phyloP scores from a whole-genome alignment of 139 green algal genomes.

The Spirogloea muscicola region DNA sequence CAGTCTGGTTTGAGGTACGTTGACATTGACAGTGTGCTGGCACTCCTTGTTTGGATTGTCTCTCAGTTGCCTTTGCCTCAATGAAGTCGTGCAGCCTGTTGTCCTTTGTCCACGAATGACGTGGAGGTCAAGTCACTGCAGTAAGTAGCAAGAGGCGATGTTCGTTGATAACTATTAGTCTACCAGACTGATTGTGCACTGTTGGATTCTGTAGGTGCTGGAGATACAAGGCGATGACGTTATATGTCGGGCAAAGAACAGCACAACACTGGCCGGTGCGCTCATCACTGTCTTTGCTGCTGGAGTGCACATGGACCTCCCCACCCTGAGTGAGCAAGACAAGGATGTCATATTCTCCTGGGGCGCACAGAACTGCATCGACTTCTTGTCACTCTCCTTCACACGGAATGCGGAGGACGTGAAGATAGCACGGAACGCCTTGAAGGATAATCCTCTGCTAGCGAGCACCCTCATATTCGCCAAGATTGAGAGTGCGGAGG shows the following conservation, averaged over 20 bases:
- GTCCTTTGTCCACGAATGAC: too few relatives aligned
- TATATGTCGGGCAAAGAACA: constrained; percentile 92
- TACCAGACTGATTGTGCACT: too few relatives aligned
- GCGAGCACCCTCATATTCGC: constrained; percentile 65
- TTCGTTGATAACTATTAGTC: too few relatives aligned
- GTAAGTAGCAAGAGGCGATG: too few relatives aligned
- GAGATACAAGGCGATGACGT: constrained; percentile 26
- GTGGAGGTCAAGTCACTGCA: too few relatives aligned
- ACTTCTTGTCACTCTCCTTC: constrained; percentile 98
- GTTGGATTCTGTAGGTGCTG: constrained; percentile 33
- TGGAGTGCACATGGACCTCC: constrained; percentile 63
- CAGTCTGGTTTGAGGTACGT: constrained; percentile 39
- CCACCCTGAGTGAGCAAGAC: constrained; percentile 93
- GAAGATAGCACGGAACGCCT: background rate
- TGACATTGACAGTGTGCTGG: too few relatives aligned
- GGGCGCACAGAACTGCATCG: constrained; percentile 91
- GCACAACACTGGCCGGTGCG: constrained; percentile 86
- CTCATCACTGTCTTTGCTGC: constrained; percentile 65
- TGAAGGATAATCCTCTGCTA: background rate
- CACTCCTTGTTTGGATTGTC: too few relatives aligned
- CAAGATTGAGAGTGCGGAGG: constrained; percentile 98
- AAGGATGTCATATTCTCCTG: constrained; percentile 84
- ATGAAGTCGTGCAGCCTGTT: too few relatives aligned
- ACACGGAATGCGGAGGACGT: constrained; percentile 90
- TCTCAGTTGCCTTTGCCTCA: too few relatives aligned